Percentiles rank a stretch among this genome's conserved stretches.
These are phyloP conservation scores for Penicillium sclerotigenum DNA, from an alignment of 2,329 filamentous ascomycete genomes.

Conservation along the genomic window DNA sequence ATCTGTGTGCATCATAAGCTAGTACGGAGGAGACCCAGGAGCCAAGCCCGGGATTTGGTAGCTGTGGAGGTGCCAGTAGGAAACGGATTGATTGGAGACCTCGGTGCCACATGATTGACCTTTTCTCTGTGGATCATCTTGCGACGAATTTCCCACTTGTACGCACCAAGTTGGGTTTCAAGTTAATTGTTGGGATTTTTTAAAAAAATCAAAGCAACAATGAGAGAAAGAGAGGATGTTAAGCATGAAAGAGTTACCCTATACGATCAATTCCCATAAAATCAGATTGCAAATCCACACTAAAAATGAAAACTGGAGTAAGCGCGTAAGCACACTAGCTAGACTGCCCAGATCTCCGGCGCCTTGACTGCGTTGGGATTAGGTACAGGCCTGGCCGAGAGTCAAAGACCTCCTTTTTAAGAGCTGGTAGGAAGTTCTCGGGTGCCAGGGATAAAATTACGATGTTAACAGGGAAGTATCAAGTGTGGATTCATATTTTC, in stretches of 20 bases:
- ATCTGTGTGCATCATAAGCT: background rate
- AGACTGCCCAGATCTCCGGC: conserved; percentile 1
- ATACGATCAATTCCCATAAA: background rate
- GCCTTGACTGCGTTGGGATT: conserved; percentile 3
- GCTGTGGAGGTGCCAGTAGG: background rate
- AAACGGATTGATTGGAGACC: background rate
- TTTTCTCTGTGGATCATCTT: background rate
- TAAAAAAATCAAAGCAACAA: no score
- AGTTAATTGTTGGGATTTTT: no score
- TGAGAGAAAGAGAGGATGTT: background rate
- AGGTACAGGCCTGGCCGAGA: background rate
- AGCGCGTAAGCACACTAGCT: background rate
- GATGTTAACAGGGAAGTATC: background rate
- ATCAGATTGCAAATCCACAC: background rate
- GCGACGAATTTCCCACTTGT: background rate
- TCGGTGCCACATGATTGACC: background rate
- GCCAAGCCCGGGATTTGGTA: conserved; percentile 11
- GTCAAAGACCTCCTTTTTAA: background rate
- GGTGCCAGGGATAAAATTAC: background rate
- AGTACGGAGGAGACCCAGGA: background rate
- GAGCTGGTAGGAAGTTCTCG: background rate
- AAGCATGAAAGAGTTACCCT: background rate
- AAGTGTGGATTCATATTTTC: background rate
- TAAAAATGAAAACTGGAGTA: background rate
- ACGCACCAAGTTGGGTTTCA: no score